Base-by-base conservation (phyloP, 768 basidiomycete genomes). In the Macrolepiota fuliginosa region DNA sequence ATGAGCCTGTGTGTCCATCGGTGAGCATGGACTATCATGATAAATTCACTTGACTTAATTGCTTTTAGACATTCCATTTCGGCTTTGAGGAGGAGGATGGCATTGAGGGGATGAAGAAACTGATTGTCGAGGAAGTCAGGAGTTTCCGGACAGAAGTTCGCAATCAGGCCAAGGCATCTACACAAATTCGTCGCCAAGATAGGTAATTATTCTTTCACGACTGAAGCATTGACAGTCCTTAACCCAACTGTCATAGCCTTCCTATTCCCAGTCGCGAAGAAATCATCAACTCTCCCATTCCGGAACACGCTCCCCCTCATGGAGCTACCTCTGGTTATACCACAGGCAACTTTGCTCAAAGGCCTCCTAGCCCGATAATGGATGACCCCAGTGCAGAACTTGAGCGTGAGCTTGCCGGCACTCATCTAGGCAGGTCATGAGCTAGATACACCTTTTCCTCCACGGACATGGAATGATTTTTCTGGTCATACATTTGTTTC, bases 21-120 rank as follows among this genome's bases (percentile, higher is more conserved):
- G 94, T 94, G 66, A 68, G 81, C 75, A 22, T 54, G 7, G 45
- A 17, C 6, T 25, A 57, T n/a, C 22, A 1, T 13, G 19, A 45
- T 19, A 13, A 3, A 45, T 17, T 22, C 29, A 45, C 42, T n/a
- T 15, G 4, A 17, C 4, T 40, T 42, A 29, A 54, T 0, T 15
- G 11, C 29, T 13, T 46, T 19, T 65, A 94, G 90, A 87, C 90
- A 80, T 98, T 99, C 67, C 94, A 98, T 74, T 98, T 99, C 70
- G 82, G 86, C 17, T 99, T 99, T 68, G 97, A 99, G 76, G 90
- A 91, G 65, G 97, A 98, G 75, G 97, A 99, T 63, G 88, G 87
- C 61, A 96, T 96, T 65, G 94, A 96, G 49, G 97, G 97, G 9
- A 99, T 99, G 97, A 93, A 96, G 76, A 86, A 84, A 64, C 75